phyloP scores from a whole-genome alignment of 2,329 filamentous ascomycete species.

The Colletotrichum euphorbiae region DNA sequence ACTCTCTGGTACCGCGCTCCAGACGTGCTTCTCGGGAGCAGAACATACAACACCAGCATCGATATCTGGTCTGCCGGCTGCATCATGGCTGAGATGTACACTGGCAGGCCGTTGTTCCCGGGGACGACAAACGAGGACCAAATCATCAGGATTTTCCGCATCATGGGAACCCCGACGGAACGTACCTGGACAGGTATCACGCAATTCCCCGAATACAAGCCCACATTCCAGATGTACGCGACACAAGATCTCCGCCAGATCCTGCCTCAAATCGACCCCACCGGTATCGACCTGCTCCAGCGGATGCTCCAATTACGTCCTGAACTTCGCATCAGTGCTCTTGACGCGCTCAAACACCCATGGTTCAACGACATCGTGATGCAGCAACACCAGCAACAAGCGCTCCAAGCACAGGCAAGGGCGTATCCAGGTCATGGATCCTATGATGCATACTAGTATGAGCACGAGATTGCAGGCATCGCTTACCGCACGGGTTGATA shows the following conservation, averaged over 20 bases:
- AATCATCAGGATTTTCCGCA: slow-evolving; percentile 94
- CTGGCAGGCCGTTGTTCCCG: slow-evolving; percentile 92
- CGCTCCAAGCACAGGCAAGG: slow-evolving; percentile 56
- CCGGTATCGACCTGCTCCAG: slow-evolving; percentile 87
- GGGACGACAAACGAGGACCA: slow-evolving; percentile 99
- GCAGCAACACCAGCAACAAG: slow-evolving; percentile 62
- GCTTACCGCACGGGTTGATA: not conserved
- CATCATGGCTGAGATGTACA: slow-evolving; percentile 99
- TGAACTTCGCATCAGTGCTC: slow-evolving; percentile 89
- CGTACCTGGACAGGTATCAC: slow-evolving; percentile 95
- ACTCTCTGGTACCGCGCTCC: slow-evolving; percentile 98
- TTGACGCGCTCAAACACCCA: slow-evolving; percentile 86
- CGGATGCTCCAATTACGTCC: slow-evolving; percentile 93
- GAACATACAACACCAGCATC: slow-evolving; percentile 99
- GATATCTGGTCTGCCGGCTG: slow-evolving; percentile 99
- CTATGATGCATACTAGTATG: slow-evolving; percentile 44
- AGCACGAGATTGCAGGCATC: not conserved
- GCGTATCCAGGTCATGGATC: slow-evolving; percentile 52
- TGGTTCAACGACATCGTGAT: slow-evolving; percentile 87
- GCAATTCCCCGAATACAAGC: slow-evolving; percentile 97
- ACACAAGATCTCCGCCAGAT: slow-evolving; percentile 91
- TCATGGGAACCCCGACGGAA: slow-evolving; percentile 98
- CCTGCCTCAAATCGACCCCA: slow-evolving; percentile 87
- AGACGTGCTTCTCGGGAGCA: slow-evolving; percentile 90
- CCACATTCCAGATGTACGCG: slow-evolving; percentile 92